Evolutionary conservation across 768 basidiomycete species (phyloP), one percentile per base, ranked within the genome.

Genomic region (Kwoniella pini): DNA sequence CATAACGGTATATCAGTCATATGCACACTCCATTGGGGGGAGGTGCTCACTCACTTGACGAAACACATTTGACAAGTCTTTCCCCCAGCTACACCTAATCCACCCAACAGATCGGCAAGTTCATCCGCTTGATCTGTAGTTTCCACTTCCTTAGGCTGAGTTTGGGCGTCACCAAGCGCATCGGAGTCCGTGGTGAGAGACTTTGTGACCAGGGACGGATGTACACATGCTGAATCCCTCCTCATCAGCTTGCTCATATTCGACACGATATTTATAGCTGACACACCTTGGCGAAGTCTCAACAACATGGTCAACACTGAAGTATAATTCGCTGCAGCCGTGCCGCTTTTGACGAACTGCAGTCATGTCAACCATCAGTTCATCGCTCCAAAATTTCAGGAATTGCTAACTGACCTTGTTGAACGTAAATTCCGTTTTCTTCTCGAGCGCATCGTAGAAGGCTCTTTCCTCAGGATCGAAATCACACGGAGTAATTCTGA

Each of bases 201-300:
- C 87, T 76, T 86, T 2, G 87, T 84, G 13, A 95, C 87, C 10
- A 96, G 83, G 0, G 84, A 82, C 0, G 93, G 92, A 70, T 96
- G 94, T 68, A 91, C 89, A 75, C 93, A 97, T 0, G 93, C 93
- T 95, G 28, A 17, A 50, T 21, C 15, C 33, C 9, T 36, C 27
- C 9, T n/a, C 24, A 46, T 11, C 44, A 19, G 19, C 19, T 19
- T 12, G 39, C 19, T 31, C 39, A 12, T 26, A 10, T 53, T 38
- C 55, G 46, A 42, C n/a, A 52, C 54, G 36, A 56, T 42, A 39
- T 39, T 22, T 28, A 52, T 28, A 52, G 13, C 28, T 13, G 22
- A 75, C 82, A 27, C 62, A 88, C 94, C 91, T 84, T 99, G 95
- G 27, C 95, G 86, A 46, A 97, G 82, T 28, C 95, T 85, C 48